Evolutionary conservation across 2,329 filamentous ascomycete genomes (phyloP), one percentile per base, ranked within the genome.

Genomic region (Microdochium trichocladiopsis): DNA sequence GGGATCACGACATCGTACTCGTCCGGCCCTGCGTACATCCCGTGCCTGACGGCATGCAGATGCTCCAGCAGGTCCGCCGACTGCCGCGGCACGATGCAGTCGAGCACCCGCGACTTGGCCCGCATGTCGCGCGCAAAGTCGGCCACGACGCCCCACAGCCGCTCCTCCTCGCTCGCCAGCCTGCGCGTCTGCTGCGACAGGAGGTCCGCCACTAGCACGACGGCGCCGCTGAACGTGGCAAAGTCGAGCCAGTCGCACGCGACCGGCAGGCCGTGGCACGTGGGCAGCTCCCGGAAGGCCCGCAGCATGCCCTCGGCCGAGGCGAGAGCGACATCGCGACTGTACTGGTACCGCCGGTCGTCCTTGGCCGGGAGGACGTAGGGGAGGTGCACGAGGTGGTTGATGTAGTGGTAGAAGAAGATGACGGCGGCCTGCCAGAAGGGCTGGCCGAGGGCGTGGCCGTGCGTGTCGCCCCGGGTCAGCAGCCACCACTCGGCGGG

Each of bases 191-290:
- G 3, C 16, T 12, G 16, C 12, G 65, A 67, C 43, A 74, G 61
- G 14, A 76, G 56, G 50, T 75, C 70, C 31, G 76, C 60, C 2
- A 72, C 58, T 4, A 79, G 56, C 1, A 76, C 62, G 57, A 76
- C 68, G 14, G 72, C 68, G 3, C 70, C 68, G 1, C 66, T 75
- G 55, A 78, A 78, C 2, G 68, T 69, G 50, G 72, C 63, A 49
- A 78, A 78, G 54, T 79, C 75, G 48, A 73, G 64, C 33, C 76
- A 56, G 47, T 76, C 75, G 61, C 74, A 76, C 6, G 22, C 41
- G 6, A 45, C 41, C 9, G 41, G 41, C 12, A 45, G n/a, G 12
- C 21, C 21, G 18, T 45, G 21, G 41, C 41, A 45, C 18, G 41
- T 45, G 18, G 41, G 41, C 10, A 71, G 59, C 48, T 70, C 68